These are phyloP conservation scores for Baorangia bicolor DNA, from an alignment of 768 basidiomycete genomes.

Conservation along the genomic window DNA sequence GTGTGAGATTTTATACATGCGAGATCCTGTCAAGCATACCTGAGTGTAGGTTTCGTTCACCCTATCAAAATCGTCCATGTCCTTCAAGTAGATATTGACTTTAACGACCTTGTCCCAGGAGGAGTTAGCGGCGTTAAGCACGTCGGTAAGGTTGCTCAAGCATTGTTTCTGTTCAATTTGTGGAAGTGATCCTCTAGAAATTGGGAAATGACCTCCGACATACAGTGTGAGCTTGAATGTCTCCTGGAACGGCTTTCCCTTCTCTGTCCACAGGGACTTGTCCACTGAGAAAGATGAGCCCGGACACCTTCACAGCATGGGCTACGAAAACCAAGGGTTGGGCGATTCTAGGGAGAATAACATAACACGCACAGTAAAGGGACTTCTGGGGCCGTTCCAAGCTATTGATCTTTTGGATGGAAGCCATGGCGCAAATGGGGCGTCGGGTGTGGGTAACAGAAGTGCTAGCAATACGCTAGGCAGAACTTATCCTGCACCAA, in stretches of 20 bases:
- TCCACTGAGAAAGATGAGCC: slow-evolving; percentile 61
- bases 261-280: slow-evolving; percentile 52
- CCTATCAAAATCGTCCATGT: slow-evolving; percentile 54
- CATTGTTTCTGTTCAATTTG: slow-evolving; percentile 47
- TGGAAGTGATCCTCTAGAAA: not conserved
- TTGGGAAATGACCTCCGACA: slow-evolving; percentile 8
- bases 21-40: slow-evolving; percentile 29
- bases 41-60: slow-evolving; percentile 61
- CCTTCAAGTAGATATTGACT: slow-evolving; percentile 60
- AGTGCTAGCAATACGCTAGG: not conserved
- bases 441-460: not conserved
- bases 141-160: slow-evolving; percentile 52
- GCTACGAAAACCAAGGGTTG: slow-evolving; percentile 31
- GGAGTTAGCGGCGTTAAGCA: slow-evolving; percentile 52
- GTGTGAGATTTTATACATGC: not conserved
- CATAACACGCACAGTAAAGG: slow-evolving; percentile 12
- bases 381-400: slow-evolving; percentile 37
- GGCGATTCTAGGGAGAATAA: not conserved
- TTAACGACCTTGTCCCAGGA: slow-evolving; percentile 59
- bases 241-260: slow-evolving; percentile 52
- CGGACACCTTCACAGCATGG: slow-evolving; percentile 56
- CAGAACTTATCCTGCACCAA: not conserved
- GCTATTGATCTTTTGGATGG: slow-evolving; percentile 56
- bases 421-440: slow-evolving; percentile 35
- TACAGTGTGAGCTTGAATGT: slow-evolving; percentile 60